Conservation (phyloP, 1,284 basidiomycete genomes). For the Puccinia hordei region DNA sequence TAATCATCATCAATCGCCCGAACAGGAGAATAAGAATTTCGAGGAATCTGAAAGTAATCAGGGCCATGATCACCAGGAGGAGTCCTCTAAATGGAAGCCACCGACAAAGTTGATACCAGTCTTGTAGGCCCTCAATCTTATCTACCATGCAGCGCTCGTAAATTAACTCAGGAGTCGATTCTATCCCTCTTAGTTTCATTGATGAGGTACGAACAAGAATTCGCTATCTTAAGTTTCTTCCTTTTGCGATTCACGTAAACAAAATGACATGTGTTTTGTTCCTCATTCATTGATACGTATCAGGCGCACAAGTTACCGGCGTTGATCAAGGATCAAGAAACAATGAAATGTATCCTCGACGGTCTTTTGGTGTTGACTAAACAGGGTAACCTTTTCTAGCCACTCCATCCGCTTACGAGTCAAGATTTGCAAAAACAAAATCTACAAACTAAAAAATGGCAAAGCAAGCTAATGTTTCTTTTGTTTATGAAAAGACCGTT, state of each 20-base stretch:
- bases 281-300: neutral
- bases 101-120: constrained; percentile 40
- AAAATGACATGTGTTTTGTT: neutral
- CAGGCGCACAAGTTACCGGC: constrained; percentile 57
- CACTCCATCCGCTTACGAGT: neutral
- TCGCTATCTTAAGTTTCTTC: neutral
- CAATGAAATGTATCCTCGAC: constrained; percentile 78
- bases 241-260: neutral
- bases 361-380: constrained; percentile 80
- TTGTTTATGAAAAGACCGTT: constrained; percentile 61
- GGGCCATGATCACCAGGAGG: neutral
- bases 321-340: constrained; percentile 71
- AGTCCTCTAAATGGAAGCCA: constrained; percentile 31
- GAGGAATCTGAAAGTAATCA: neutral
- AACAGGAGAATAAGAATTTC: neutral
- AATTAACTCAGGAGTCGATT: neutral
- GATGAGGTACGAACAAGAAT: constrained; percentile 27
- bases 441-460: no score
- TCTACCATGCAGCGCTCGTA: neutral
- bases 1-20: neutral
- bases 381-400: constrained; percentile 62
- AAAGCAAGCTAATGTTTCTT: neutral
- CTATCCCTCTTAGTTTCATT: constrained; percentile 15
- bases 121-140: constrained; percentile 23
- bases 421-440: no score